These are phyloP conservation scores for Kuraishia floccosa DNA, from an alignment of 805 yeast species.

Conservation along the genomic window DNA sequence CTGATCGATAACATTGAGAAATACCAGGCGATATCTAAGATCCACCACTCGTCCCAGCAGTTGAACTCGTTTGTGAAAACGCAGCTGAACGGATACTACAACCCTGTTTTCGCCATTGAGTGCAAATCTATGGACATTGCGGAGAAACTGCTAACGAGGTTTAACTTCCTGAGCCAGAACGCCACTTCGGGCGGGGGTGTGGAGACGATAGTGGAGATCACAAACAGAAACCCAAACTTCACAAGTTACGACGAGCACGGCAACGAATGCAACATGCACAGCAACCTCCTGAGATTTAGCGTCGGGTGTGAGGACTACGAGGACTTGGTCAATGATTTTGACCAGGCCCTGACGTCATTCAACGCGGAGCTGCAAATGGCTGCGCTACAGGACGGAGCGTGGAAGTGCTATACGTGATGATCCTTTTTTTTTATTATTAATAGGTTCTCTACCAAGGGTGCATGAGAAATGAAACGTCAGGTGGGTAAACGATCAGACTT, in stretches of 20 bases:
- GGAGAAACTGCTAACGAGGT: slow-evolving; percentile 25
- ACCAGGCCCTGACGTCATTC: slow-evolving; percentile 20
- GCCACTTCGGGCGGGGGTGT: slow-evolving; percentile 33
- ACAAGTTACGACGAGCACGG: slow-evolving; percentile 1
- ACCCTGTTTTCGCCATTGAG: slow-evolving; percentile 37
- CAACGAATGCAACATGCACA: slow-evolving; percentile 8
- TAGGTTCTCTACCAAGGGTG: no score
- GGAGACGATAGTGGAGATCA: slow-evolving; percentile 42
- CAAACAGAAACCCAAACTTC: slow-evolving; percentile 20
- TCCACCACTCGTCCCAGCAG: slow-evolving; percentile 35
- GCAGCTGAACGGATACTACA: slow-evolving; percentile 29
- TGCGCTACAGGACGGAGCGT: neutral
- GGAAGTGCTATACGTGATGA: no score
- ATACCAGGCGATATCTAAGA: slow-evolving; percentile 20
- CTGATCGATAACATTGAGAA: slow-evolving; percentile 20
- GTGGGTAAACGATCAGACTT: no score
- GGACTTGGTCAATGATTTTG: slow-evolving; percentile 37
- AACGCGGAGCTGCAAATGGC: neutral
- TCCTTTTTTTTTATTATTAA: no score
- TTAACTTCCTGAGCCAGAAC: slow-evolving; percentile 38
- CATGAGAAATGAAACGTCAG: neutral
- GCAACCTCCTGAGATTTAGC: slow-evolving; percentile 30
- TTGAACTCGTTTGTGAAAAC: slow-evolving; percentile 18
- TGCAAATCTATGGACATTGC: slow-evolving; percentile 24
- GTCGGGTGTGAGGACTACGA: slow-evolving; percentile 43